Conservation (phyloP, 139 green algal genomes). For the Dunaliella sp. region DNA sequence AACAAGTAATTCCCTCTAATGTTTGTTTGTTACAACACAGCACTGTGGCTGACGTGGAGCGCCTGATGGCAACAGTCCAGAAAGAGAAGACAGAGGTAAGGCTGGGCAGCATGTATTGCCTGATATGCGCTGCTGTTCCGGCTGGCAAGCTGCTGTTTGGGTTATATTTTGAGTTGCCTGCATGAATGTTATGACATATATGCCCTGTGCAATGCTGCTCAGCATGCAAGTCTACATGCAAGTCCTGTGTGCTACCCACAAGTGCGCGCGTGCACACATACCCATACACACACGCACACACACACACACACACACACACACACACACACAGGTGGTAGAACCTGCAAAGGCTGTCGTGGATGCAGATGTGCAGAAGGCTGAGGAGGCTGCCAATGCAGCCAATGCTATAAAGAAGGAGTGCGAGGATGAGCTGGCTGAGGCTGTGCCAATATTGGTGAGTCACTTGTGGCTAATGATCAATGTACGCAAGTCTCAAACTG, state of each 20-base stretch:
- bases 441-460: conserved; percentile 38
- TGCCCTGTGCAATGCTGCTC: too few relatives aligned
- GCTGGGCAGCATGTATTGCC: neutral
- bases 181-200: neutral
- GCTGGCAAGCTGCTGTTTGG: neutral
- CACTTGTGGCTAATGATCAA: too few relatives aligned
- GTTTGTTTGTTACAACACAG: too few relatives aligned
- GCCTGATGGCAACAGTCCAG: conserved; percentile 57
- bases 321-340: conserved; percentile 49
- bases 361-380: conserved; percentile 60
- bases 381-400: conserved; percentile 56
- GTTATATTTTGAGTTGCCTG: neutral
- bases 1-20: too few relatives aligned
- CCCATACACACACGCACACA: too few relatives aligned
- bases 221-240: too few relatives aligned
- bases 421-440: conserved; percentile 71
- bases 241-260: too few relatives aligned
- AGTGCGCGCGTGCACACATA: too few relatives aligned
- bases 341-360: conserved; percentile 63
- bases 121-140: too few relatives aligned
- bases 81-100: conserved; percentile 63
- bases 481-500: too few relatives aligned
- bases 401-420: conserved; percentile 81
- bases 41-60: conserved; percentile 70
- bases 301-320: too few relatives aligned